Evolutionary conservation across 805 yeast genomes (phyloP).

Genomic region (Nakazawaea molendinolei): DNA sequence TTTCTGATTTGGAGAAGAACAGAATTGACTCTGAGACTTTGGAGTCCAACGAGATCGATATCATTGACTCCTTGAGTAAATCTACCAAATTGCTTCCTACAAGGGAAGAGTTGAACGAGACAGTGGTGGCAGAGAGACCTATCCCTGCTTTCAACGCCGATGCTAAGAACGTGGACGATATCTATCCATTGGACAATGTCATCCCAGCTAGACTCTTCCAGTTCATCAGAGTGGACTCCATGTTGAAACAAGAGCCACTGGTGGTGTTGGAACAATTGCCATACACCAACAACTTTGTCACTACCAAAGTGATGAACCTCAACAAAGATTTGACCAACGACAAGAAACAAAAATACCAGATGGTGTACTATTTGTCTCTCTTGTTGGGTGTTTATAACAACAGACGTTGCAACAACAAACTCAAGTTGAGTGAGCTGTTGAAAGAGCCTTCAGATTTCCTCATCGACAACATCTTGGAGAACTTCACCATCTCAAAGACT

Average conservation of each 20-base stretch:
- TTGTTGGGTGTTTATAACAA: constrained; percentile 74
- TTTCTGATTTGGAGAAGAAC: constrained; percentile 73
- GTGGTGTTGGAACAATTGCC: constrained; percentile 57
- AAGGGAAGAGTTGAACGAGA: constrained; percentile 50
- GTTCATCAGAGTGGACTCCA: constrained; percentile 55
- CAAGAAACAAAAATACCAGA: constrained; percentile 53
- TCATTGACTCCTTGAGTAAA: constrained; percentile 69
- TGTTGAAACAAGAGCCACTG: constrained; percentile 48
- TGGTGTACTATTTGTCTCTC: constrained; percentile 75
- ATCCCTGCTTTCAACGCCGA: constrained; percentile 71
- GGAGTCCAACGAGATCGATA: constrained; percentile 67
- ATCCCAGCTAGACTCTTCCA: constrained; percentile 62
- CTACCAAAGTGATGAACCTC: constrained; percentile 36
- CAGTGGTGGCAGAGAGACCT: constrained; percentile 65
- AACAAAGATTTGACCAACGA: constrained; percentile 29
- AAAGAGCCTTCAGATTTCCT: constrained; percentile 68
- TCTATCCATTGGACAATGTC: constrained; percentile 68
- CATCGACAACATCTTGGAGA: constrained; percentile 61
- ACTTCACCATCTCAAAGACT: constrained; percentile 63
- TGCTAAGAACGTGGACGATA: constrained; percentile 78
- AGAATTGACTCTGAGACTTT: constrained; percentile 80
- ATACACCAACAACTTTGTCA: constrained; percentile 43
- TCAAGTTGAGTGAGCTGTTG: constrained; percentile 50
- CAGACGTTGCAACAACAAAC: constrained; percentile 58
- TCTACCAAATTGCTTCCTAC: constrained; percentile 73